Evolutionary conservation across 805 yeast genomes (phyloP), one percentile per base, ranked within the genome.

Genomic region (Komagataella ulmi): DNA sequence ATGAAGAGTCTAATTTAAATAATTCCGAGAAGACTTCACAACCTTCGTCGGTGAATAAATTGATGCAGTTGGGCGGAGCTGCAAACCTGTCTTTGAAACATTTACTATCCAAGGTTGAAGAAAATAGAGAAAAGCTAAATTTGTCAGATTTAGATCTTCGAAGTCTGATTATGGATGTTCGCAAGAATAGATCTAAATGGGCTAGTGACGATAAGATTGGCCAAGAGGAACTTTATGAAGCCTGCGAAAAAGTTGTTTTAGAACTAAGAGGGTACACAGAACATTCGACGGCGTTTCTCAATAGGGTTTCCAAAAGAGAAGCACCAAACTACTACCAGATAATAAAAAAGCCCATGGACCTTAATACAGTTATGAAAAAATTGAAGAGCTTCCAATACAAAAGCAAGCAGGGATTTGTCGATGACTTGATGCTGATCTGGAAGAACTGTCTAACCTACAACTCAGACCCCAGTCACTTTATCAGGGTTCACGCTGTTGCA

Each of bases 121-220:
- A 77, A 23, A 80, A 85, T 54, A 78, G 96, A 59, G 87, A 88
- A n/a, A 77, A 79, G 54, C 70, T 91, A 52, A 72, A 74, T 17
- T 71, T 93, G 36, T 81, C 88, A 8, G 98, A 91, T 60, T 72
- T 78, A 52, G 98, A 93, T 63, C 76, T 93, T 52, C 79, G 91
- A 54, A 85, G 85, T 54, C 71, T 93, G 55, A 83, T 93, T 51
- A 78, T 87, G 76, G 99, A 93, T 62, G 98, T 93, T 7, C 75
- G 97, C 49, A 93, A 90, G 59, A 91, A 90, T 62, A 73, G 98
- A 54, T 95, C 98, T 0, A 93, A 93, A 67, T 93, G 99, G 99
- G 95, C 97, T 7, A 87, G 87, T 53, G 97, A 93, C 62, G 96
- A 90, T 53, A 76, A 86, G 55, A 82, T 93, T 47, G 99, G 99